Percentiles rank a stretch among this genome's conserved stretches.
Conservation (phyloP, 345 rosid species). For the Acer saccharum region DNA sequence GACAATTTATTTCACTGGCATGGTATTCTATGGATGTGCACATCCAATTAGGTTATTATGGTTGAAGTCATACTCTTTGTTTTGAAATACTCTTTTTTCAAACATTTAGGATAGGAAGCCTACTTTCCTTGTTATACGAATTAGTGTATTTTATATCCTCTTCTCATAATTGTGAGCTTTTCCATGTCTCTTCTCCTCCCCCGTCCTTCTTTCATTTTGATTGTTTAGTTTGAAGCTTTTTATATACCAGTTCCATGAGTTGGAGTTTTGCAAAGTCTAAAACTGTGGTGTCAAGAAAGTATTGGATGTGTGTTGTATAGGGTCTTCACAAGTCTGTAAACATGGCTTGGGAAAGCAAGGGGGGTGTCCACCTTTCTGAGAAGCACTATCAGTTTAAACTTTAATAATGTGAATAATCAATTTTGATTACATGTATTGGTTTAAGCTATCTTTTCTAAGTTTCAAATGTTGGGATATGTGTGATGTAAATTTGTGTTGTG, state of each 20-base stretch:
- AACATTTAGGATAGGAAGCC: neutral
- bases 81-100: no score
- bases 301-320: neutral
- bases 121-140: neutral
- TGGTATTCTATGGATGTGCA: no score
- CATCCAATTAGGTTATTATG: neutral
- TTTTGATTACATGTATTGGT: constrained; percentile 1
- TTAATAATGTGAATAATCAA: constrained; percentile 3
- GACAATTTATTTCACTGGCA: no score
- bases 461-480: neutral
- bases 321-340: no score
- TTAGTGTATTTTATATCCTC: neutral
- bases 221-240: neutral
- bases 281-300: neutral
- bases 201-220: no score
- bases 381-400: neutral
- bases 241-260: neutral
- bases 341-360: no score
- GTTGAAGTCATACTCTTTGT: neutral
- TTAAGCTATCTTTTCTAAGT: constrained; percentile 5
- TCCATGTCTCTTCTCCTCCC: neutral
- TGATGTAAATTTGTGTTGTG: neutral
- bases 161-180: neutral
- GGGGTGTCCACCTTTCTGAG: no score
- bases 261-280: neutral